Evolutionary conservation across 1,284 basidiomycete species (phyloP).

Genomic region (Ustilago sp.): DNA sequence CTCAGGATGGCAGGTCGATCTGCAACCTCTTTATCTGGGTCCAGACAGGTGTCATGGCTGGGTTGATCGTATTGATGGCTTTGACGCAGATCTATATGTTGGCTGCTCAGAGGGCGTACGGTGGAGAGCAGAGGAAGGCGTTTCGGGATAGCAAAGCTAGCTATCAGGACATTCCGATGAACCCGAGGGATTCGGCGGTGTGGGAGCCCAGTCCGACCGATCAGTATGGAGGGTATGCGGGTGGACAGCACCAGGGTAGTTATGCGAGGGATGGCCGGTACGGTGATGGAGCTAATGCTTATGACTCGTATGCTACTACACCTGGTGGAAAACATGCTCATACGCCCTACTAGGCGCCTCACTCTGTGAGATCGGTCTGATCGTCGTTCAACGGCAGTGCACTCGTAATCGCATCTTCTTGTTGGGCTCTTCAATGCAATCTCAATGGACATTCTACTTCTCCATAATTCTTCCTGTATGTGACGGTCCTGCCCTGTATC

Average conservation of each 20-base stretch:
- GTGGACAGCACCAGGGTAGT: constrained; percentile 11
- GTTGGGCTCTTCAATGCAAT: constrained; percentile 12
- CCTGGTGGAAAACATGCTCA: constrained; percentile 28
- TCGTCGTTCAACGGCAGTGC: not conserved
- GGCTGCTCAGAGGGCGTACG: constrained; percentile 62
- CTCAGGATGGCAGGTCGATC: constrained; percentile 38
- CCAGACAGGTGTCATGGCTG: constrained; percentile 65
- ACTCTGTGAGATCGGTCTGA: not conserved
- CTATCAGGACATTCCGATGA: constrained; percentile 55
- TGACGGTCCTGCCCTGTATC: not conserved
- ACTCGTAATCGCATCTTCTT: not conserved
- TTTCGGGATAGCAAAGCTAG: constrained; percentile 32
- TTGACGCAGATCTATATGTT: constrained; percentile 69
- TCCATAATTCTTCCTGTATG: not conserved
- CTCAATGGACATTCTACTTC: constrained; percentile 15
- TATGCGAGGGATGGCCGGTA: constrained; percentile 9
- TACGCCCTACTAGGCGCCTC: constrained; percentile 19
- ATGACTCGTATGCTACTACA: constrained; percentile 37
- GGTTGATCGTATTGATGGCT: constrained; percentile 61
- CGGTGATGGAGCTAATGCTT: constrained; percentile 3
- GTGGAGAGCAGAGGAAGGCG: constrained; percentile 56
- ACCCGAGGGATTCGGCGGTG: constrained; percentile 53
- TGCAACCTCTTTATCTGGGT: constrained; percentile 67
- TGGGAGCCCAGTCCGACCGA: constrained; percentile 50
- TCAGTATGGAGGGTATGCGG: constrained; percentile 20